Evolutionary conservation across 371 early-diverging fungal species (phyloP).

Genomic region (Mucor circinelloides): DNA sequence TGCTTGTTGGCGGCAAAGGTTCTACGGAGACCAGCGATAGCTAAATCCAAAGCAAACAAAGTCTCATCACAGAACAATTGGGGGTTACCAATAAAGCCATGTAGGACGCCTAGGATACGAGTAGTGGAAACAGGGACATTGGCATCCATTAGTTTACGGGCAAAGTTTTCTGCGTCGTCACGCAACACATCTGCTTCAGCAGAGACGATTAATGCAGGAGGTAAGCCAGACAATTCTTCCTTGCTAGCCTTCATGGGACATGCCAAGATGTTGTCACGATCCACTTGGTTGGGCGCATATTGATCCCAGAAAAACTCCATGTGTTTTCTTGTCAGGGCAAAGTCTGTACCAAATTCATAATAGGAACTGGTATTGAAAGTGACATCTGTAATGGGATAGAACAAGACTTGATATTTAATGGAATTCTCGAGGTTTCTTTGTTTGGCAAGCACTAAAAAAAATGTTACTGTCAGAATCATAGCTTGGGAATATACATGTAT

Average conservation of each 20-base stretch:
- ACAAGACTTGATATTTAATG: slow-evolving; percentile 13
- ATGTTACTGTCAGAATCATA: background rate
- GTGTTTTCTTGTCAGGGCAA: background rate
- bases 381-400: slow-evolving; percentile 17
- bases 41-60: slow-evolving; percentile 8
- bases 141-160: slow-evolving; percentile 20
- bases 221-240: slow-evolving; percentile 11
- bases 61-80: slow-evolving; percentile 7
- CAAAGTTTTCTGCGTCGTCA: slow-evolving; percentile 21
- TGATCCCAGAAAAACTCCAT: slow-evolving; percentile 12
- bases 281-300: slow-evolving; percentile 14
- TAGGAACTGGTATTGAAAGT: slow-evolving; percentile 11
- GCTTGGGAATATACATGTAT: background rate
- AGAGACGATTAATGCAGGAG: slow-evolving; percentile 20
- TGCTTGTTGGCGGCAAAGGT: slow-evolving; percentile 1
- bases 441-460: slow-evolving; percentile 16
- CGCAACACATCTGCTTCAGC: slow-evolving; percentile 21
- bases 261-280: slow-evolving; percentile 8
- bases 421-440: slow-evolving; percentile 4
- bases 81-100: slow-evolving; percentile 13
- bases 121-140: slow-evolving; percentile 10
- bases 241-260: slow-evolving; percentile 9
- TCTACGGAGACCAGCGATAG: slow-evolving; percentile 4
- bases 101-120: slow-evolving; percentile 20
- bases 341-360: slow-evolving; percentile 11